phyloP scores from a whole-genome alignment of 2,329 filamentous ascomycete genomes.

The Annulohypoxylon truncatum region DNA sequence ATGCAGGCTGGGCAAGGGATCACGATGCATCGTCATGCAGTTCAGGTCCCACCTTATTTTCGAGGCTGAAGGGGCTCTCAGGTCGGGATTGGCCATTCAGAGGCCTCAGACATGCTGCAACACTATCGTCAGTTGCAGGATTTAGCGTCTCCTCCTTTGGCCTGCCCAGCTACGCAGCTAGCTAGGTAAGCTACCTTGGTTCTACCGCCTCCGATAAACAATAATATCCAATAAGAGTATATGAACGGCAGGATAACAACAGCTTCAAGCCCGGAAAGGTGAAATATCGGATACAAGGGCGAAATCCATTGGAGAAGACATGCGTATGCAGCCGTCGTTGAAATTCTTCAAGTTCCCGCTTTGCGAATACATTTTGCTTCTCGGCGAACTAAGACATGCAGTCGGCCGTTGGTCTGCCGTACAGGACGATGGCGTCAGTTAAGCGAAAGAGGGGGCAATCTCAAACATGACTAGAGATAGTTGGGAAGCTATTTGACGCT shows the following conservation, averaged over 20 bases:
- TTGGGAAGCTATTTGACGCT: conserved; percentile 21
- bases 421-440: neutral
- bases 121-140: conserved; percentile 36
- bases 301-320: conserved; percentile 25
- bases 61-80: conserved; percentile 27
- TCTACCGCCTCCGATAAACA: conserved; percentile 23
- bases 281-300: conserved; percentile 14
- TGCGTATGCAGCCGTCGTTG: conserved; percentile 26
- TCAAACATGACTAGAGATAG: conserved; percentile 23
- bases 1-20: conserved; percentile 15
- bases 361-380: conserved; percentile 12
- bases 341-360: conserved; percentile 17
- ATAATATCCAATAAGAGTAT: conserved; percentile 12
- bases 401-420: conserved; percentile 24
- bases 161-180: neutral
- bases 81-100: conserved; percentile 22
- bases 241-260: conserved; percentile 34
- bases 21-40: conserved; percentile 23
- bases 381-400: conserved; percentile 24
- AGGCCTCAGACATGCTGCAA: conserved; percentile 25
- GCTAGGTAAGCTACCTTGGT: conserved; percentile 9
- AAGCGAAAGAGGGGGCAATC: conserved; percentile 10
- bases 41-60: conserved; percentile 23
- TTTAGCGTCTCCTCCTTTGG: conserved; percentile 29
- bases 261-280: conserved; percentile 14